Conservation (phyloP, 106 monocot genomes). For the Platanthera guangdongensis region DNA sequence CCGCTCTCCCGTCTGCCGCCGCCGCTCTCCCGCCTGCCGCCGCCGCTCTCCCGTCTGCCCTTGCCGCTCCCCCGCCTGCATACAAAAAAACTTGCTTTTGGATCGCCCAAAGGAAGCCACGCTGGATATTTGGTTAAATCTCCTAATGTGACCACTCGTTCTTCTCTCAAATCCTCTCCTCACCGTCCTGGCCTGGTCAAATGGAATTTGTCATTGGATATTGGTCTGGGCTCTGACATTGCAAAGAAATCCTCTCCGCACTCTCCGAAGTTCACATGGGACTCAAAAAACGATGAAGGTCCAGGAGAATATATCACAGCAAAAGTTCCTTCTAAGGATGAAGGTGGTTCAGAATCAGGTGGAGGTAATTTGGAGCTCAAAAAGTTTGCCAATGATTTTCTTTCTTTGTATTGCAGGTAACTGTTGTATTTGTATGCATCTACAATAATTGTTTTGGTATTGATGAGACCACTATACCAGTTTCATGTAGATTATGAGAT, state of each 20-base stretch:
- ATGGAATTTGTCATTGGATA: slow-evolving; percentile 42
- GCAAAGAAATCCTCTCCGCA: not conserved
- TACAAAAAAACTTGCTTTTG: slow-evolving; percentile 4
- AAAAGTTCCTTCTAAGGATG: slow-evolving; percentile 4
- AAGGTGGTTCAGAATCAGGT: not conserved
- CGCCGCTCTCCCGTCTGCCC: too few relatives aligned
- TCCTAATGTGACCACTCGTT: slow-evolving; percentile 14
- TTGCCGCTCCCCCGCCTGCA: too few relatives aligned
- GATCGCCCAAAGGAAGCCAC: slow-evolving; percentile 54
- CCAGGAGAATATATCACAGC: not conserved
- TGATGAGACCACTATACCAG: too few relatives aligned
- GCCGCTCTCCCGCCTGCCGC: too few relatives aligned
- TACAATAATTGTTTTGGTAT: not conserved
- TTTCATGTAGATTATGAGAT: not conserved
- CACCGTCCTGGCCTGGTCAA: slow-evolving; percentile 13
- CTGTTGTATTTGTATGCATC: not conserved
- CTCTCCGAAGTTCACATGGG: not conserved
- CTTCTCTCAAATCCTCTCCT: not conserved
- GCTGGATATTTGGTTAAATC: slow-evolving; percentile 38
- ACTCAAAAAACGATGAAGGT: not conserved
- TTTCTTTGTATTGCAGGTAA: slow-evolving; percentile 93
- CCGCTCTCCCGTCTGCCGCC: too few relatives aligned
- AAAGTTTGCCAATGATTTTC: slow-evolving; percentile 73
- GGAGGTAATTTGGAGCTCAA: slow-evolving; percentile 41
- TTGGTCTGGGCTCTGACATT: slow-evolving; percentile 7